A percentile compares a stretch with the other conserved stretches of the same genome.
Evolutionary conservation across 2,329 filamentous ascomycete species (phyloP).

Genomic region (Colletotrichum echinochloae): DNA sequence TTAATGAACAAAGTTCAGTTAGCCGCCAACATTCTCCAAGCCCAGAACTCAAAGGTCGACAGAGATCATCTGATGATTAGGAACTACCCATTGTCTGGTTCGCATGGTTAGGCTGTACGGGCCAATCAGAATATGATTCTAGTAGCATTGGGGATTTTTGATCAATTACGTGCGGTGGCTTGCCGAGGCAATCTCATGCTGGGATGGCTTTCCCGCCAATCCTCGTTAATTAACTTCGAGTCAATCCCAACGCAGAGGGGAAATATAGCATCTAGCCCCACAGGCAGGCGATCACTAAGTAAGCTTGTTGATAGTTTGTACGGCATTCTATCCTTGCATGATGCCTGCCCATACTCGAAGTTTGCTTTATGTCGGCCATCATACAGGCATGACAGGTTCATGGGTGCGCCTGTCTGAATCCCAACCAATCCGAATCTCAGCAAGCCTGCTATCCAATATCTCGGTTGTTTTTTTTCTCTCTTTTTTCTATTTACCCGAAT

Average conservation of each 20-base stretch:
- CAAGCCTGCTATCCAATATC: not conserved
- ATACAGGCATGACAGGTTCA: not conserved
- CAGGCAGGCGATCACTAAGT: not conserved
- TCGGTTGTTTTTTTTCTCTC: not conserved
- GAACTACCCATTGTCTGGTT: too few species aligned
- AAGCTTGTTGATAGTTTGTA: conserved; percentile 18
- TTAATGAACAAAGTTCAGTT: not conserved
- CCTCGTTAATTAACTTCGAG: not conserved
- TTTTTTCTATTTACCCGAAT: not conserved
- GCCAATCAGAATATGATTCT: not conserved
- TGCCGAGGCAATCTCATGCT: too few species aligned
- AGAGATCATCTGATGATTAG: too few species aligned
- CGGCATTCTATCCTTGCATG: not conserved
- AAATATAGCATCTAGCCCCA: not conserved
- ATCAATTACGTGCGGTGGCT: not conserved
- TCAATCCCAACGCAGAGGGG: not conserved
- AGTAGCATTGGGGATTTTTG: not conserved
- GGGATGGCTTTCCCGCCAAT: not conserved
- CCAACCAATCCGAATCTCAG: not conserved
- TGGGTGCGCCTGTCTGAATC: not conserved
- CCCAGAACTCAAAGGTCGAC: too few species aligned
- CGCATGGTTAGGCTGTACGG: too few species aligned
- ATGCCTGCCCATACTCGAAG: conserved; percentile 13
- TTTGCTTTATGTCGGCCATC: not conserved
- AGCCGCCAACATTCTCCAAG: too few species aligned